Evolutionary conservation across 2,329 filamentous ascomycete genomes (phyloP), one percentile per base, ranked within the genome.

Genomic region (Alternaria tenuissima): DNA sequence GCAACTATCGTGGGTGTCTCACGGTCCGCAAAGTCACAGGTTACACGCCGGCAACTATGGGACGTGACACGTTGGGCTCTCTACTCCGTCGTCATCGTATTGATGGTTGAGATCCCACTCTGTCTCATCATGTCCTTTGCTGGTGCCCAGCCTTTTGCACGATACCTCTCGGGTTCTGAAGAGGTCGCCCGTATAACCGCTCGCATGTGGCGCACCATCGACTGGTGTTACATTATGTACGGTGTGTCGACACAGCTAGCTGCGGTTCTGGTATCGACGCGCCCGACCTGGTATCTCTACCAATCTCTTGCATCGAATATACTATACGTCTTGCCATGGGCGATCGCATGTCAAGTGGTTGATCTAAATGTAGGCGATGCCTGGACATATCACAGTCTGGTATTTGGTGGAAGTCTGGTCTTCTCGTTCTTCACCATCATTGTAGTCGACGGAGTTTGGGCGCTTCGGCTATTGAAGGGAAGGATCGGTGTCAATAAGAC

Each of bases 271-370:
- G 81, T 91, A 0, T 87, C 89, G 0, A 91, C 89, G 0, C 78
- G 83, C 0, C 89, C 89, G 0, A 79, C 79, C 2, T 92, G 88
- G 89, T 92, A 91, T 70, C 80, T 92, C 0, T 87, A 85, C 59
- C 89, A 92, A 72, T 88, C 87, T 4, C 76, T 92, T 1, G 83
- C 80, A 0, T 90, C 88, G 7, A 92, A 92, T 67, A 48, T 92
- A 0, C 73, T 89, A 0, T 92, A 89, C 70, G 88, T 92, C 0
- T 76, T 93, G 3, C 89, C 89, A 0, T 92, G 89, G 89, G 89
- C 89, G 0, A 86, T 92, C 41, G 87, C 85, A 0, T 76, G 87
- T 85, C 60, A 85, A 41, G 62, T 67, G 0, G 64, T 51, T 3
- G 34, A 63, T 7, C 32, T 78, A 42, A 81, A 83, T 7, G 72